Evolutionary conservation across 768 basidiomycete genomes (phyloP).

Genomic region (Exidia glandulosa): DNA sequence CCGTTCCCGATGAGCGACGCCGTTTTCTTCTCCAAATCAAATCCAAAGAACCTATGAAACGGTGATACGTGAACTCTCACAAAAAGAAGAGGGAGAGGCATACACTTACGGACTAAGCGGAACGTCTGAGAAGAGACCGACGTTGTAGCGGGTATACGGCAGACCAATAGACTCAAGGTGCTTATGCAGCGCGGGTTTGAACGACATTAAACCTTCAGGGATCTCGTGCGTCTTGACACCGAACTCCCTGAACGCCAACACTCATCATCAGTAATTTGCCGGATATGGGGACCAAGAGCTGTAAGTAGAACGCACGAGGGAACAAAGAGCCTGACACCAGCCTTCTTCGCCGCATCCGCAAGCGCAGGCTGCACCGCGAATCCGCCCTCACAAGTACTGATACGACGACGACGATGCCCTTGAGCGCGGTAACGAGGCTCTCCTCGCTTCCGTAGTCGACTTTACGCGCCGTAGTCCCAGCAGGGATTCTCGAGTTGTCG

Average conservation of each 20-base stretch:
- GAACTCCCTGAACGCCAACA: not conserved
- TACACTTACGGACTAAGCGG: not conserved
- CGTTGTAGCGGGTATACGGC: not conserved
- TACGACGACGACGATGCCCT: not conserved
- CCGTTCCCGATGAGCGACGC: not conserved
- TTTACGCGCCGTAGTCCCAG: not conserved
- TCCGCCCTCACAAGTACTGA: not conserved
- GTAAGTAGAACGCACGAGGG: conserved; percentile 8
- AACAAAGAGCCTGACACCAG: conserved; percentile 19
- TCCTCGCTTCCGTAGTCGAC: not conserved
- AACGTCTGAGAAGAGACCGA: not conserved
- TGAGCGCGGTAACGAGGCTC: not conserved
- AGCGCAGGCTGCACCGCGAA: conserved; percentile 8
- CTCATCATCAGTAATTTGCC: not conserved
- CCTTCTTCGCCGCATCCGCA: conserved; percentile 13
- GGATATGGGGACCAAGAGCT: too few relatives aligned
- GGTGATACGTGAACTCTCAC: not conserved
- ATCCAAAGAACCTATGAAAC: not conserved
- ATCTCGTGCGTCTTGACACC: not conserved
- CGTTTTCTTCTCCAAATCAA: not conserved
- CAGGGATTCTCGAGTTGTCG: not conserved
- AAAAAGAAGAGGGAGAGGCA: not conserved
- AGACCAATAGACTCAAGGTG: not conserved
- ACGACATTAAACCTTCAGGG: not conserved
- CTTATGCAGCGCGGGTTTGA: not conserved